A percentile compares a stretch with the other conserved stretches of the same genome.
Conservation (phyloP, 2,329 filamentous ascomycete species). For the Ophiocordyceps australis region DNA sequence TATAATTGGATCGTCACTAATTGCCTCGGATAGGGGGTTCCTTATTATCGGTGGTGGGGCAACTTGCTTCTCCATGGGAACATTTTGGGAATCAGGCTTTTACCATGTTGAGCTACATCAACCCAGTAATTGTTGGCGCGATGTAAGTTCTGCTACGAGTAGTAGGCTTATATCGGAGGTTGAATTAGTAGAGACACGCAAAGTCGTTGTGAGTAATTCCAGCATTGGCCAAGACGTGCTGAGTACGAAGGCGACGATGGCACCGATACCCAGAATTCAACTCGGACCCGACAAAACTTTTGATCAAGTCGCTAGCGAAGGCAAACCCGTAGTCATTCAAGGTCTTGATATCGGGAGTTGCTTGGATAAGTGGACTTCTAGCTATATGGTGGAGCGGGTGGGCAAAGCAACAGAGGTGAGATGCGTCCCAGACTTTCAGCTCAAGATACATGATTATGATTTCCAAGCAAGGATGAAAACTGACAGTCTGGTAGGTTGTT, state of each 20-base stretch:
- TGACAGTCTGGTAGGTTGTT: conserved; percentile 35
- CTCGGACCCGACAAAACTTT: conserved; percentile 40
- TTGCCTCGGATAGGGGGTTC: conserved; percentile 28
- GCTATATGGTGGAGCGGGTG: conserved; percentile 46
- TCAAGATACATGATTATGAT: too few species aligned
- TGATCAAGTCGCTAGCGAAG: conserved; percentile 32
- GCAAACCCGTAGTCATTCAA: conserved; percentile 42
- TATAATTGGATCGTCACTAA: conserved; percentile 48
- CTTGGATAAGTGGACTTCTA: conserved; percentile 44
- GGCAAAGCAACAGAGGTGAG: conserved; percentile 42
- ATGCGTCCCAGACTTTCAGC: neutral
- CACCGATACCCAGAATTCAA: conserved; percentile 28
- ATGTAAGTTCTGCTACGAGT: too few species aligned
- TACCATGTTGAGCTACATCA: too few species aligned
- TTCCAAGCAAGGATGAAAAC: neutral
- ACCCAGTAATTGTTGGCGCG: too few species aligned
- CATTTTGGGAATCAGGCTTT: conserved; percentile 56
- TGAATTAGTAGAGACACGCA: conserved; percentile 10
- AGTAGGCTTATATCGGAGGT: too few species aligned
- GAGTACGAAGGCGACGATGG: conserved; percentile 6
- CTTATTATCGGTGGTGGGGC: conserved; percentile 63
- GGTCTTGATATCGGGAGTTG: conserved; percentile 50
- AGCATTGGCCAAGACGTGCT: too few species aligned
- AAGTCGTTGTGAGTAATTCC: conserved; percentile 6
- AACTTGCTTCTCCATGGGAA: conserved; percentile 82